Base-by-base conservation (phyloP, 495 filamentous ascomycete genomes). In the Penicillium longicatenatum region DNA sequence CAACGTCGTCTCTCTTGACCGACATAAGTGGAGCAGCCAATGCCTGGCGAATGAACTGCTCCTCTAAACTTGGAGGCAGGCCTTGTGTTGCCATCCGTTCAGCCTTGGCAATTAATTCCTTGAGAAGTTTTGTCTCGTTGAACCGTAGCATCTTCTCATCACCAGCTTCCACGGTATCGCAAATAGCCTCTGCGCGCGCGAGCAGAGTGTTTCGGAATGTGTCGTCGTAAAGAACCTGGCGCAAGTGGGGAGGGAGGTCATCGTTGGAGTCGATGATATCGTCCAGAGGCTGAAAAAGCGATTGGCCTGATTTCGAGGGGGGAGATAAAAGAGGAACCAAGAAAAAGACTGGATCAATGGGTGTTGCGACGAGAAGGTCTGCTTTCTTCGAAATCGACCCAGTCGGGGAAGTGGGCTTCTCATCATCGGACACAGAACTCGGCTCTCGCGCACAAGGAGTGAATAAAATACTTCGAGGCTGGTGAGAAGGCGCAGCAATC, bases 91-190 rank as follows among this genome's bases (percentile, higher is more conserved):
- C 79, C 82, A 96, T 91, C 0, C 75, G 79, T 52, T 81, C 76
- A 17, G 92, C 92, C 67, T 97, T 98, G 16, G 64, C 59, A 19
- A 90, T 52, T 19, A 98, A 64, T 58, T 89, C 82, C 29, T 65
- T 58, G n/a, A 90, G 54, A 12, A 97, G 79, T 68, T 90, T 93
- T 6, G 72, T 67, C 57, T 86, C 77, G 59, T 76, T 93, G 20
- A 94, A 79, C 24, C 90, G 84, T 69, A 90, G 93, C 85, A 94
- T 89, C 45, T 68, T 81, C 67, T 96, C 92, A 47, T 90, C 90
- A 11, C 90, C 90, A 2, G 86, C 88, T 43, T 93, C 87, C 11
- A 92, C 89, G 0, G 75, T 84, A 61, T 96, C 93, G 65, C 92
- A 92, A 4, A 93, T 79, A 1, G 76, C 80, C 11, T 74, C 76